Percentiles rank a stretch among this genome's conserved stretches.
Conservation (phyloP, 1,284 basidiomycete genomes). For the Cryptococcus wingfieldii region DNA sequence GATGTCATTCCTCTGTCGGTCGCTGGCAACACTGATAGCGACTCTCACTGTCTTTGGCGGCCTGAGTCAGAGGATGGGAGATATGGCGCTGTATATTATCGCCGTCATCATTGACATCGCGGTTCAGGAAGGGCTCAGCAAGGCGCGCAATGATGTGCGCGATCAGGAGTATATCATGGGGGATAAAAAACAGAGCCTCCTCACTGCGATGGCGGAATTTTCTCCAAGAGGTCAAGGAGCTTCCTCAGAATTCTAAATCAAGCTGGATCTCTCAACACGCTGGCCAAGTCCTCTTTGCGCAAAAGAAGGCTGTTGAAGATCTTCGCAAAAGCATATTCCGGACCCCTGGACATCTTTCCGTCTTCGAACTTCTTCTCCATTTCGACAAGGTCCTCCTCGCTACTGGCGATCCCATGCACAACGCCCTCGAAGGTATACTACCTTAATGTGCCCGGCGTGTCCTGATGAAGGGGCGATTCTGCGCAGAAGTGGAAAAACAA, state of each 20-base stretch:
- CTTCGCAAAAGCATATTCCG: not conserved
- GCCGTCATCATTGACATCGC: no score
- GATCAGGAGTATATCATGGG: no score
- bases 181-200: no score
- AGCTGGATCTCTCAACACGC: not conserved
- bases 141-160: no score
- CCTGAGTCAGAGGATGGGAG: no score
- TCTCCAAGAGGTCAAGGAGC: not conserved
- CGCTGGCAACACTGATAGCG: no score
- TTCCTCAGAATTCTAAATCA: not conserved
- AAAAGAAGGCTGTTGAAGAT: not conserved
- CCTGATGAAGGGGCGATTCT: not conserved
- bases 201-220: not conserved
- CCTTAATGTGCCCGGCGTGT: not conserved
- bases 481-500: not conserved
- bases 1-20: no score
- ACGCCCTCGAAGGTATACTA: not conserved
- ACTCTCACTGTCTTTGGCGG: no score
- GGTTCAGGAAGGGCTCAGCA: no score
- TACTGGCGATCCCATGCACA: not conserved
- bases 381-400: not conserved
- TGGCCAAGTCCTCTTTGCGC: not conserved
- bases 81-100: no score
- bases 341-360: not conserved
- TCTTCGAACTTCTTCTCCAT: not conserved